These are phyloP conservation scores for Pleodorina starrii DNA, from an alignment of 139 green algal species.

Conservation along the genomic window DNA sequence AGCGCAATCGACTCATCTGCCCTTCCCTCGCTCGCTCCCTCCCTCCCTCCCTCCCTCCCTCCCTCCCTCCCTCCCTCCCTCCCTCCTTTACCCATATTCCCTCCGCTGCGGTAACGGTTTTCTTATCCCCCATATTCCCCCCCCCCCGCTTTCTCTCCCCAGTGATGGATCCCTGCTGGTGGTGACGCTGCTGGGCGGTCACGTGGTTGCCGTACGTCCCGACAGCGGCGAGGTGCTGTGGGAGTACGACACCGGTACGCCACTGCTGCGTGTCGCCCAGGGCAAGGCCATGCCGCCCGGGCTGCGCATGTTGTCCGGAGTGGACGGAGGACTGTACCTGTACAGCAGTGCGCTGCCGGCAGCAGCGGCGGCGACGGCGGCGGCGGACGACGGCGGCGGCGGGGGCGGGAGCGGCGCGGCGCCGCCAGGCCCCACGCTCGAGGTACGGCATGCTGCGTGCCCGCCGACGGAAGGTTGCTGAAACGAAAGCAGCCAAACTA, in stretches of 20 bases:
- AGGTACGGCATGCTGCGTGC: too few relatives aligned
- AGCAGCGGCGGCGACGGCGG: not conserved
- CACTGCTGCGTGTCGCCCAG: slow-evolving; percentile 77
- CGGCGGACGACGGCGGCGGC: not conserved
- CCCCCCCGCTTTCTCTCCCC: not conserved
- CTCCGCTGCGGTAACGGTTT: too few relatives aligned
- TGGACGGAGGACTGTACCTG: slow-evolving; percentile 91
- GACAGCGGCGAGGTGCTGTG: slow-evolving; percentile 80
- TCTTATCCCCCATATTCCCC: too few relatives aligned
- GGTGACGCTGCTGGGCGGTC: slow-evolving; percentile 87
- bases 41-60: too few relatives aligned
- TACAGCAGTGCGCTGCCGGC: slow-evolving; percentile 57
- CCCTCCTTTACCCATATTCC: too few relatives aligned
- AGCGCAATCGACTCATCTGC: too few relatives aligned
- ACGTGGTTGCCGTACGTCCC: slow-evolving; percentile 80
- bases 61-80: too few relatives aligned
- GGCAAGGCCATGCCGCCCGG: slow-evolving; percentile 15
- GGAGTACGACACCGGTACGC: slow-evolving; percentile 85
- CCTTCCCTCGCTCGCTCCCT: too few relatives aligned
- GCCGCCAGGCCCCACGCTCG: slow-evolving; percentile 46
- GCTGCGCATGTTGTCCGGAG: slow-evolving; percentile 87
- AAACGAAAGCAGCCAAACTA: too few relatives aligned
- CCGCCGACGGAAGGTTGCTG: too few relatives aligned
- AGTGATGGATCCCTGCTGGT: slow-evolving; percentile 64
- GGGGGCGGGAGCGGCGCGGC: not conserved